Percentiles rank a stretch among this genome's conserved stretches.
phyloP scores from a whole-genome alignment of 1,284 basidiomycete species.

The Cerrena zonata region DNA sequence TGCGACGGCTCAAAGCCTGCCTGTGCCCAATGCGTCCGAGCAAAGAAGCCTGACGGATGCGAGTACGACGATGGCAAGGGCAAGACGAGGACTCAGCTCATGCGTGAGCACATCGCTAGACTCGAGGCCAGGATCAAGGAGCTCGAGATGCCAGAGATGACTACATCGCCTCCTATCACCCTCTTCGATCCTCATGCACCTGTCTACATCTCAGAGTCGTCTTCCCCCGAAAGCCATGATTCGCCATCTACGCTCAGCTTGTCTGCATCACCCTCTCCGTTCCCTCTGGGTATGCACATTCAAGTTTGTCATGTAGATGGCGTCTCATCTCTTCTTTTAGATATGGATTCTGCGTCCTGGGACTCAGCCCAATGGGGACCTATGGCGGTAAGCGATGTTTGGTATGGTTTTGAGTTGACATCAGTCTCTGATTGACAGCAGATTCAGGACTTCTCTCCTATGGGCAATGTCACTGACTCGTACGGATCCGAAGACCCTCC shows the following conservation, averaged over 20 bases:
- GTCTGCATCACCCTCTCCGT: conserved; percentile 57
- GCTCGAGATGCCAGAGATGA: conserved; percentile 35
- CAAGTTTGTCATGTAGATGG: conserved; percentile 11
- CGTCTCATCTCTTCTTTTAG: conserved; percentile 10
- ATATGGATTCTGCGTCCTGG: conserved; percentile 21
- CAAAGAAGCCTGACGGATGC: conserved; percentile 37
- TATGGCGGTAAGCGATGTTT: conserved; percentile 17
- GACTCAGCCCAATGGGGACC: conserved; percentile 22
- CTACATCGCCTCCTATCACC: conserved; percentile 30
- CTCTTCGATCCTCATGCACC: conserved; percentile 34
- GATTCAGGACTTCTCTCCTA: conserved; percentile 36
- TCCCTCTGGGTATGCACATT: conserved; percentile 19
- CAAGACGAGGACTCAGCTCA: conserved; percentile 41
- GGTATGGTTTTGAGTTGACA: not conserved
- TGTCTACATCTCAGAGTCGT: conserved; percentile 45
- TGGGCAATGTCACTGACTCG: conserved; percentile 44
- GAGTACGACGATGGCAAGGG: conserved; percentile 44
- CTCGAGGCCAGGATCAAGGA: conserved; percentile 38
- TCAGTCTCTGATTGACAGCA: not conserved
- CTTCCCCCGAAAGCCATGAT: conserved; percentile 46
- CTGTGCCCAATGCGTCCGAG: conserved; percentile 37
- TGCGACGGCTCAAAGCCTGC: conserved; percentile 40
- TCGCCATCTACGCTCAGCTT: conserved; percentile 56
- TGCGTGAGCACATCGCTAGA: conserved; percentile 38
- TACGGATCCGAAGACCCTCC: conserved; percentile 51